A percentile compares a stretch with the other conserved stretches of the same genome.
phyloP scores from a whole-genome alignment of 352 stramenopile genomes.

The Phytophthora vignae region DNA sequence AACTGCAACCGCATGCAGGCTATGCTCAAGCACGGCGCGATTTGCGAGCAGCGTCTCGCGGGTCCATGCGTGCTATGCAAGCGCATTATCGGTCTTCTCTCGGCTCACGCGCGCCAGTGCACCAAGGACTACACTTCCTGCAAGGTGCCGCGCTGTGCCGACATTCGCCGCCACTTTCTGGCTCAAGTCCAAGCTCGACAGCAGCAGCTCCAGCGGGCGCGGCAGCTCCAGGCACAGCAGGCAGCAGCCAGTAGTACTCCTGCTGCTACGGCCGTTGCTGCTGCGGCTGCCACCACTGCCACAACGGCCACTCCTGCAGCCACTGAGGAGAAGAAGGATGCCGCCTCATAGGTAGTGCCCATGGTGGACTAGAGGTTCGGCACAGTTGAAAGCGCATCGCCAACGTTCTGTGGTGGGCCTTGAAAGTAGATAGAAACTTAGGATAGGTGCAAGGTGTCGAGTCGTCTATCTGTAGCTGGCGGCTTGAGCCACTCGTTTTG shows the following conservation, averaged over 20 bases:
- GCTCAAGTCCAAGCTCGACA: constrained; percentile 82
- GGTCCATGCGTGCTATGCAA: constrained; percentile 88
- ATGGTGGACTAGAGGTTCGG: constrained; percentile 12
- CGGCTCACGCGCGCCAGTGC: constrained; percentile 83
- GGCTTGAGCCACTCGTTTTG: constrained; percentile 35
- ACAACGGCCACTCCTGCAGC: background rate
- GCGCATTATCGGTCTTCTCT: constrained; percentile 86
- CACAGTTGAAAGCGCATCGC: constrained; percentile 1
- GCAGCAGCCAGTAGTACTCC: constrained; percentile 6
- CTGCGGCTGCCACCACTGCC: background rate
- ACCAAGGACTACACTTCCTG: constrained; percentile 80
- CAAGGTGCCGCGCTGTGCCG: constrained; percentile 85
- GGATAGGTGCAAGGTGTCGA: constrained; percentile 27
- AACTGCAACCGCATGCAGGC: constrained; percentile 89
- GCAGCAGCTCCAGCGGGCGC: constrained; percentile 61
- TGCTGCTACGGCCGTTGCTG: background rate
- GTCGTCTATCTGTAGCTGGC: constrained; percentile 7
- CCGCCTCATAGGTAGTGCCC: constrained; percentile 21
- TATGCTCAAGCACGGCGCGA: constrained; percentile 91
- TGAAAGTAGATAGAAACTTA: constrained; percentile 42
- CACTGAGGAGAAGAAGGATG: constrained; percentile 34
- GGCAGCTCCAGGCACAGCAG: constrained; percentile 44
- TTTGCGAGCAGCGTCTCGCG: constrained; percentile 83
- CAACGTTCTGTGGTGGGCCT: constrained; percentile 4
- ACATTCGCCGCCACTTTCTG: constrained; percentile 87